Evolutionary conservation across 2,329 filamentous ascomycete species (phyloP), one percentile per base, ranked within the genome.

Genomic region (Aspergillus ochraceus): DNA sequence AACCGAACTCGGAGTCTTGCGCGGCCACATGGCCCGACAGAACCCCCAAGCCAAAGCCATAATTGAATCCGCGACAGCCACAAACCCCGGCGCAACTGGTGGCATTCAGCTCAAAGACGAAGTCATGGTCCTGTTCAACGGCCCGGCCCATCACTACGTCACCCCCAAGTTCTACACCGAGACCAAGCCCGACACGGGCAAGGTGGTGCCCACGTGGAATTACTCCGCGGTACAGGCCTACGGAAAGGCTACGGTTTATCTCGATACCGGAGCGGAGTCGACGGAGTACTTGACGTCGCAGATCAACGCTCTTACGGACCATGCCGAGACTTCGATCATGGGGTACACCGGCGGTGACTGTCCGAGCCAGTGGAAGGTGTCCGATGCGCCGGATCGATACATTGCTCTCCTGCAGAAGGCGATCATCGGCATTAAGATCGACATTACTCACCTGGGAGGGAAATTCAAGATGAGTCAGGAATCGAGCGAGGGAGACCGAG

Each of bases 151-250:
- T 42, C 85, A 88, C 73, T 90, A 90, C 65, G 82, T 90, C 5
- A 89, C 88, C 0, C 86, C 88, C 0, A 87, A 88, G 60, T 90
- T 89, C 73, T 90, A 90, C 75, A 79, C 76, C 11, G 80, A 86
- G 64, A 89, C 88, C 1, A 90, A 90, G 69, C 87, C 86, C 0
- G 70, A 67, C 0, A 86, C 83, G 0, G 87, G 82, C 11, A 90
- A 90, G 65, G 87, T 89, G 0, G 88, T 88, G 5, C 87, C 87
- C 0, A 90, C 88, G 0, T 90, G 88, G 88, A 87, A 90, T 71
- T 90, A 90, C 66, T 79, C 85, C 0, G 86, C 87, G 0, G 87
- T 82, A 0, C 86, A 90, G 71, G 85, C 79, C 0, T 89, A 89
- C 64, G 88, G 88, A 1, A 79, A 72, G 1, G 83, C 84, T 1